These are phyloP conservation scores for Capronia americana DNA, from an alignment of 2,329 filamentous ascomycete genomes.

Conservation along the genomic window DNA sequence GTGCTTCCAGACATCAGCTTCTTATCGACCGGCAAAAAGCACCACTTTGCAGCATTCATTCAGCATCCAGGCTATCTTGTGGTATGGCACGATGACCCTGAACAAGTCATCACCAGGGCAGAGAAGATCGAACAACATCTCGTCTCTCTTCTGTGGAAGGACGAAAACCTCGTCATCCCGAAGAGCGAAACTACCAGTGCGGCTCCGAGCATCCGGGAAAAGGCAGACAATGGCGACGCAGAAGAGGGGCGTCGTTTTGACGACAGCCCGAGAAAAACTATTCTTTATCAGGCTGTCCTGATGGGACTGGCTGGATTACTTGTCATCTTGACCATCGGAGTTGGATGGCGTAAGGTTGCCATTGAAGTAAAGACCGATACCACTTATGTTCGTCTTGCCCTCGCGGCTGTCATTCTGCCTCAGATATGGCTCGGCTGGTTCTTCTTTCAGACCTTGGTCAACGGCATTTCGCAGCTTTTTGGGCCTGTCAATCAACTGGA, in stretches of 20 bases:
- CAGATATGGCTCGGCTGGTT: slow-evolving; percentile 65
- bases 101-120: slow-evolving; percentile 61
- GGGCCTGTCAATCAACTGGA: slow-evolving; percentile 53
- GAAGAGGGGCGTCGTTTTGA: slow-evolving; percentile 9
- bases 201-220: slow-evolving; percentile 9
- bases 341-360: slow-evolving; percentile 63
- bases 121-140: slow-evolving; percentile 56
- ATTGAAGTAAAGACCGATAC: slow-evolving; percentile 51
- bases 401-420: slow-evolving; percentile 59
- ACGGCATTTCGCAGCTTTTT: slow-evolving; percentile 51
- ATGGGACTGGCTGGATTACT: slow-evolving; percentile 16
- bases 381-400: slow-evolving; percentile 60
- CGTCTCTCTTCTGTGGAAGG: slow-evolving; percentile 22
- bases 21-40: slow-evolving; percentile 65
- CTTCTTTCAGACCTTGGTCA: slow-evolving; percentile 55
- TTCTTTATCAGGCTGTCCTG: slow-evolving; percentile 20
- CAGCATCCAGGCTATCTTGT: slow-evolving; percentile 56
- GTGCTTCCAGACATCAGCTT: slow-evolving; percentile 64
- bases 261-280: slow-evolving; percentile 13
- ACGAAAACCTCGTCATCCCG: slow-evolving; percentile 7
- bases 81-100: slow-evolving; percentile 70
- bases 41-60: slow-evolving; percentile 70
- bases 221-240: slow-evolving; percentile 1
- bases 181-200: slow-evolving; percentile 12
- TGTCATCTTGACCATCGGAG: slow-evolving; percentile 22